Evolutionary conservation across 2,329 filamentous ascomycete species (phyloP), one percentile per base, ranked within the genome.

Genomic region (Hypocrella siamensis): DNA sequence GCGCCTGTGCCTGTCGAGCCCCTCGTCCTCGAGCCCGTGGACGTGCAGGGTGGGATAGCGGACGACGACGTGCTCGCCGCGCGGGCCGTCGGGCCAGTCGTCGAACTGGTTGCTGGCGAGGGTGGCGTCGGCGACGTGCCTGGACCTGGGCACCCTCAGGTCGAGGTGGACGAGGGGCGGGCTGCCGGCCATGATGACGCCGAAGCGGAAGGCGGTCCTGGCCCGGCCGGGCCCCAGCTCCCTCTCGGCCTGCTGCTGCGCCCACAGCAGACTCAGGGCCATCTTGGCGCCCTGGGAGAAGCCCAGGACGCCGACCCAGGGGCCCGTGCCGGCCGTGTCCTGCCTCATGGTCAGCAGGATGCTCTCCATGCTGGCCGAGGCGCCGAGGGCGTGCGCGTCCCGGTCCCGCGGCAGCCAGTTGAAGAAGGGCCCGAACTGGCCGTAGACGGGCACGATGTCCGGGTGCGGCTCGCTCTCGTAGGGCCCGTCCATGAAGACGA

Each of bases 401-500:
- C n/a, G 17, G 22, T 11, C 8, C 71, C 74, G 81, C 31, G 75
- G 64, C 33, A 81, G 57, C 64, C 64, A 68, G 36, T 63, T 56
- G 40, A 59, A 59, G 49, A 81, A 86, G 2, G 80, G 79, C 0
- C 67, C 78, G 37, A 61, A 66, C 37, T 72, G 63, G 28, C 64
- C 66, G 49, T 81, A 86, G 4, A 81, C 74, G 11, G 63, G 52
- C 15, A 71, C 51, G 11, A 85, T 69, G 40, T 69, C 75, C 0
- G 71, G 62, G 26, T 77, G 74, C 1, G 78, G 57, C 3, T 60
- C 49, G 40, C 70, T 76, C 35, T 64, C 58, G 49, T 75, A 80
- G 2, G 79, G 79, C 0, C 63, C 80, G 42, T 85, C 70, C 40
- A 70, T 72, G 55, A 79, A 88, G 45, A 79, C 72, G 40, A 85